Base-by-base conservation (phyloP, 1,284 basidiomycete genomes). In the Bondarzewia mesenterica region DNA sequence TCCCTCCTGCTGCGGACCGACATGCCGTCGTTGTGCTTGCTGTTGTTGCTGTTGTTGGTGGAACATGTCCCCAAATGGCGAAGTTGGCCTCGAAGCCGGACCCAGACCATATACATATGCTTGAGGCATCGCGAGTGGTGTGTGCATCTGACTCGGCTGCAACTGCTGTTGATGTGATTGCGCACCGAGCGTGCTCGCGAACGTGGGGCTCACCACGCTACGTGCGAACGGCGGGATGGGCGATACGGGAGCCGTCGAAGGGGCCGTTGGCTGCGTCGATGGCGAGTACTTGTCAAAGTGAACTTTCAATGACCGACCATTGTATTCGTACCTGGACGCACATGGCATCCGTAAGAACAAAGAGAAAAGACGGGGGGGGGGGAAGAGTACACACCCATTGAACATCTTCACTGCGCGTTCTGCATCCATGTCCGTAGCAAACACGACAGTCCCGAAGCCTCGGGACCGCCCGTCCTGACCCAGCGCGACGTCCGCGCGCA, bases 401-500 rank as follows among this genome's bases (percentile, higher is more conserved):
- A 93, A 92, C 75, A 91, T 84, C 53, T 89, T 87, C 37, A 93
- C 86, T 0, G 91, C 92, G 37, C 89, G 75, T 3, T 87, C 88
- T 1, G 93, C 94, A 61, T 98, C 94, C 62, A 95, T 93, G 27
- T 89, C 85, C 27, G 83, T 88, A 1, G 91, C 90, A 53, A 96
- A 82, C 18, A 97, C 75, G 6, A 97, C 93, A 3, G 92, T 96
- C 18, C 94, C 94, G 60, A 93, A 93, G 1, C 94, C 94, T 50
- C 92, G 77, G 49, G 88, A 92, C 57, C 93, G 77, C 60, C 95
- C 95, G 62, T 96, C 93, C 2, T 89, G 89, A 1, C 91, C 91
- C 1, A 96, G 76, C 12, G 89, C 89, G 45, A 96, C 92, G 61
- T 97, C 95, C 6, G 95, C 94, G 29, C 95, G 83, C 18, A 97